phyloP scores from a whole-genome alignment of 768 basidiomycete species.

The Sutorius australiensis region DNA sequence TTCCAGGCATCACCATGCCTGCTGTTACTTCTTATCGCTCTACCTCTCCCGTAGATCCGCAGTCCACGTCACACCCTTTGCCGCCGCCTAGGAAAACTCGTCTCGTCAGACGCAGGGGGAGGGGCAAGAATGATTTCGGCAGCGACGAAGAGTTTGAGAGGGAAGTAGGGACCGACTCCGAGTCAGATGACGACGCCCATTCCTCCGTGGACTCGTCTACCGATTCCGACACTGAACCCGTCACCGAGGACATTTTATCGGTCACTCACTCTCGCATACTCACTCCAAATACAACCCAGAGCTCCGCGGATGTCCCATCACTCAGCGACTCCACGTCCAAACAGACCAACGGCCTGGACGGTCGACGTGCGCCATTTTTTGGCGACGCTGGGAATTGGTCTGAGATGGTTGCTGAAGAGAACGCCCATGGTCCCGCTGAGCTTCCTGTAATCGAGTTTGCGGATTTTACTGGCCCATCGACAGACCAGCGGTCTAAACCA shows the following conservation, averaged over 20 bases:
- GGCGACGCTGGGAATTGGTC: constrained; percentile 63
- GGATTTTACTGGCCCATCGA: constrained; percentile 42
- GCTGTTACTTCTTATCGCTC: constrained; percentile 37
- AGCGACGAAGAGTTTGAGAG: constrained; percentile 80
- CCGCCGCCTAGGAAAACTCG: constrained; percentile 36
- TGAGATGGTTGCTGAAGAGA: constrained; percentile 80
- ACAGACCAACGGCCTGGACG: constrained; percentile 27
- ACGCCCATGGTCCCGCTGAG: constrained; percentile 55
- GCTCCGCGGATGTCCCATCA: constrained; percentile 43
- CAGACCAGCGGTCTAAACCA: constrained; percentile 33
- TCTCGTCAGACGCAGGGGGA: constrained; percentile 57
- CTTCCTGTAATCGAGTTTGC: constrained; percentile 81
- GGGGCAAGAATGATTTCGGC: constrained; percentile 53
- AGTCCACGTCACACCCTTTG: constrained; percentile 32
- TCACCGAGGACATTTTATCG: constrained; percentile 56
- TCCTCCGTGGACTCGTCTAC: constrained; percentile 58
- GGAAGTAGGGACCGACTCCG: constrained; percentile 68
- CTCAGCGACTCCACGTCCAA: constrained; percentile 23
- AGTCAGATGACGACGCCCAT: constrained; percentile 55
- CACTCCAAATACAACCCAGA: constrained; percentile 68
- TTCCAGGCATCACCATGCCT: constrained; percentile 42
- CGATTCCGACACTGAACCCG: constrained; percentile 71
- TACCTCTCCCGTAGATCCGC: constrained; percentile 27
- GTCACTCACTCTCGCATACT: constrained; percentile 50
- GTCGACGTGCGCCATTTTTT: constrained; percentile 48